Evolutionary conservation across 257 asterid species (phyloP).

Genomic region (Solanum chilense): DNA sequence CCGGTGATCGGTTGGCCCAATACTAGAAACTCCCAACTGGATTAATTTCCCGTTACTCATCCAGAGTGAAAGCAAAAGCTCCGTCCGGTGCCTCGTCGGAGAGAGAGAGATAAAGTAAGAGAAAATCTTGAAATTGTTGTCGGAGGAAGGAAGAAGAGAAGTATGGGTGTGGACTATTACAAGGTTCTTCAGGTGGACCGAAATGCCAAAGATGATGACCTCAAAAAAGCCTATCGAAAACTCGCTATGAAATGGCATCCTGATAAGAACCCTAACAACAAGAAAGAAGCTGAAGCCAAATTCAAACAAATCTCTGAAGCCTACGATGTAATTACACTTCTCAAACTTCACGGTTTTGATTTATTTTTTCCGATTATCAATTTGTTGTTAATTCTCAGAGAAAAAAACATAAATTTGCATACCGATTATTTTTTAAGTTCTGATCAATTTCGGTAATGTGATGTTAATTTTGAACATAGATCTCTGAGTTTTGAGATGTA

Average conservation of each 20-base stretch:
- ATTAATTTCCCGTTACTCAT: not conserved
- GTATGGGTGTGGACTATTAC: conserved; percentile 61
- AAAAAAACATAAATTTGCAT: not conserved
- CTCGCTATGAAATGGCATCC: conserved; percentile 79
- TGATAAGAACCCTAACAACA: conserved; percentile 59
- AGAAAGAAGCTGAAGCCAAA: conserved; percentile 56
- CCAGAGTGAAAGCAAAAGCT: not conserved
- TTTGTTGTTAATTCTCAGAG: not conserved
- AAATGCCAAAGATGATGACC: conserved; percentile 50
- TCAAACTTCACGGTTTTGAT: not conserved
- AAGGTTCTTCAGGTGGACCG: conserved; percentile 52
- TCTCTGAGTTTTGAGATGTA: not conserved
- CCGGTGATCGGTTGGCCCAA: not conserved
- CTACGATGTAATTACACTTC: conserved; percentile 36
- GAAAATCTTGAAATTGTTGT: not conserved
- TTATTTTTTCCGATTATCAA: not conserved
- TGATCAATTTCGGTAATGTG: not conserved
- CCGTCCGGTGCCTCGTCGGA: not conserved
- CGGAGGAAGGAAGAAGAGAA: not conserved
- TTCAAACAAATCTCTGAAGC: conserved; percentile 72
- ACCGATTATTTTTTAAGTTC: not conserved
- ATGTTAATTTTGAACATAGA: not conserved
- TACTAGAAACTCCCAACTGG: not conserved
- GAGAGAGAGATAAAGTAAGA: not conserved
- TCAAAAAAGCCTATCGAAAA: conserved; percentile 59